Evolutionary conservation across 1,284 basidiomycete genomes (phyloP).

Genomic region (Malassezia arunalokei): DNA sequence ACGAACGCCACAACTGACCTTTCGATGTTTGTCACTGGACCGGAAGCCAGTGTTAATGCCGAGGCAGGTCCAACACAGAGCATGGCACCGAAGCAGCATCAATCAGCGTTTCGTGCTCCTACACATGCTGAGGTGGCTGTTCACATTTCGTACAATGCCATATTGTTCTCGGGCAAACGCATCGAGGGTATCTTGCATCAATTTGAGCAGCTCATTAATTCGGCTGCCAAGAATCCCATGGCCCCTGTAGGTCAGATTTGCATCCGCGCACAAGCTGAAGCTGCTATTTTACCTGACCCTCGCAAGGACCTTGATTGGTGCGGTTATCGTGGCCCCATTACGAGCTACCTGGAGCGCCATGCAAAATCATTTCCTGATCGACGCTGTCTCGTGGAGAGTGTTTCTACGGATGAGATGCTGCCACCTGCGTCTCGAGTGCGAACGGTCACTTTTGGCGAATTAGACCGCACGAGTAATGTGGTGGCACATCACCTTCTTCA

Average conservation of each 20-base stretch:
- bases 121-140: constrained; percentile 58
- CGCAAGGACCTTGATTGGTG: constrained; percentile 88
- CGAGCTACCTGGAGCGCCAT: constrained; percentile 52
- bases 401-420: constrained; percentile 57
- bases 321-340: constrained; percentile 89
- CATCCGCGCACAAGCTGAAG: constrained; percentile 55
- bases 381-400: constrained; percentile 52
- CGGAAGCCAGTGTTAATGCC: constrained; percentile 23
- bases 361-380: constrained; percentile 35
- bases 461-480: constrained; percentile 74
- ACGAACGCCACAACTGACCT: constrained; percentile 73
- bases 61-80: constrained; percentile 11
- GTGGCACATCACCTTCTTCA: constrained; percentile 80
- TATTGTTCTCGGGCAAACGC: constrained; percentile 72
- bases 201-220: constrained; percentile 63
- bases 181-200: constrained; percentile 74
- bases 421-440: constrained; percentile 51
- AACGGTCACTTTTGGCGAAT: constrained; percentile 66
- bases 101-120: constrained; percentile 43
- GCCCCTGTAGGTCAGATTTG: constrained; percentile 36
- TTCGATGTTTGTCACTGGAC: constrained; percentile 56
- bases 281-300: constrained; percentile 66
- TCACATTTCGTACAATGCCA: constrained; percentile 80
- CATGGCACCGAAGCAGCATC: background rate
- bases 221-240: constrained; percentile 54